Evolutionary conservation across 1,284 basidiomycete genomes (phyloP), one percentile per base, ranked within the genome.

Genomic region (Pseudomicrostroma phylloplanum): DNA sequence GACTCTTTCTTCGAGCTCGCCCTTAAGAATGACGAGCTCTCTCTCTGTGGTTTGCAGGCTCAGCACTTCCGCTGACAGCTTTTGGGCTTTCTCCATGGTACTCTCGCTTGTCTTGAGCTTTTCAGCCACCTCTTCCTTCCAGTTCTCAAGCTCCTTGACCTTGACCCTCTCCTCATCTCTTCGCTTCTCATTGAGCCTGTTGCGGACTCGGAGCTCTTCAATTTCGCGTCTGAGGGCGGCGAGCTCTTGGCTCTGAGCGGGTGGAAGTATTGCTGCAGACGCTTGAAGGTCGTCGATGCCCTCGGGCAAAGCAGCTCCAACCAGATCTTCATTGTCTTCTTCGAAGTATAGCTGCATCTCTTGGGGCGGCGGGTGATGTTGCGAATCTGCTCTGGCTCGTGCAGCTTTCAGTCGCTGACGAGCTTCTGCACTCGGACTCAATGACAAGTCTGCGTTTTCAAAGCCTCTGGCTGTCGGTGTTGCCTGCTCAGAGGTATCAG

Each of bases 131-230:
- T 65, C 56, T 12, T 25, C 23, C 30, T 61, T 23, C 30, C 57
- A 54, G 17, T 19, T 21, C 48, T 59, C 65, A 23, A 53, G 43
- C 73, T 89, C 87, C 59, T 89, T 86, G 30, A 96, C 84, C 64
- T 86, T 87, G 19, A 88, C 87, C 0, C 89, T 84, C 73, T 96
- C 94, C 66, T 96, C 92, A 1, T 86, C 85, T 15, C 91, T 87
- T 73, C 91, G 88, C 19, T 86, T 85, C 81, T 98, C 94, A 23
- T 96, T 82, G 3, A 94, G 86, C 39, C 90, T 86, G 21, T 90
- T 83, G 79, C 90, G 91, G 57, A 88, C 88, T 46, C 88, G 86
- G 56, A 92, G 82, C 78, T 94, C 91, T 80, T 80, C 79, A 57
- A 70, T 57, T 57, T 73, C 72, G 40, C 67, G 65, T 30, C 68